These are phyloP conservation scores for Solanum etuberosum DNA, from an alignment of 257 asterid genomes.

Conservation along the genomic window DNA sequence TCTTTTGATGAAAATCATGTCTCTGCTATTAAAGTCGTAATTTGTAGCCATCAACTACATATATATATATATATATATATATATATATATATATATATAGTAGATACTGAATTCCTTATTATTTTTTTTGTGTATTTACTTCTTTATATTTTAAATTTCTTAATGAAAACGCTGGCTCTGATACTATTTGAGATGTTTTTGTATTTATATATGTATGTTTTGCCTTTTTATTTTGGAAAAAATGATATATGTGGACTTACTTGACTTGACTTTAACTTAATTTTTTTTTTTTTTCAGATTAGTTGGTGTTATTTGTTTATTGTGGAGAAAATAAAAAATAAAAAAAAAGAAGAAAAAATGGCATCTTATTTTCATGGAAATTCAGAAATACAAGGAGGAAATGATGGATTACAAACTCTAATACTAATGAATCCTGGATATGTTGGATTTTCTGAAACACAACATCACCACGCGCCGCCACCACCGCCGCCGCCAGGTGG, in stretches of 20 bases:
- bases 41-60: not conserved
- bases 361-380: conserved; percentile 82
- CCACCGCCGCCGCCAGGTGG: conserved; percentile 16
- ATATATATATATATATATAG: too few relatives aligned
- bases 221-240: not conserved
- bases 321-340: not conserved
- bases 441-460: conserved; percentile 67
- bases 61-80: too few relatives aligned
- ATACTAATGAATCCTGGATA: conserved; percentile 88
- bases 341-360: conserved; percentile 20
- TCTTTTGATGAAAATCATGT: not conserved
- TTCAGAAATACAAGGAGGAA: conserved; percentile 61
- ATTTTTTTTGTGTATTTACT: not conserved
- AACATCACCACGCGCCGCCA: conserved; percentile 19
- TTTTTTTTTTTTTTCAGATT: not conserved
- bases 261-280: not conserved
- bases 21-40: not conserved
- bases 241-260: not conserved
- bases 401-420: conserved; percentile 81
- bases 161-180: not conserved
- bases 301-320: conserved; percentile 14
- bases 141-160: not conserved
- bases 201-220: not conserved
- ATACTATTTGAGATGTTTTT: not conserved
- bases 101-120: not conserved